Conservation (phyloP, 2,329 filamentous ascomycete species). For the Chrysoporthe puriensis region DNA sequence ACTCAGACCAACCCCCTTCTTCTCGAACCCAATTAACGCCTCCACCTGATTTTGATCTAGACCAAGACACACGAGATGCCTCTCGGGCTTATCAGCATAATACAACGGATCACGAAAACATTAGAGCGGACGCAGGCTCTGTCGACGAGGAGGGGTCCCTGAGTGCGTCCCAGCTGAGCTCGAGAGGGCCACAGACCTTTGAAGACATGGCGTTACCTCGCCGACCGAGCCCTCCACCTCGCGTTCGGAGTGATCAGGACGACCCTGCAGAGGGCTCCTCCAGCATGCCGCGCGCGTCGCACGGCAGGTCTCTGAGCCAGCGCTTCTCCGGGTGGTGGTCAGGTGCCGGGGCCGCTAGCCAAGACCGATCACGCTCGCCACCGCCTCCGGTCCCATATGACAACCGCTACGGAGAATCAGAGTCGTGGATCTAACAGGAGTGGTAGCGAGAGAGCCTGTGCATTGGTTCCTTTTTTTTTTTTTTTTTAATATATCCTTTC, state of each 20-base stretch:
- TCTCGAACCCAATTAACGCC: constrained; percentile 1
- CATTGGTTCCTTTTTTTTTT: not conserved
- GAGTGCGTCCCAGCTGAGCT: not conserved
- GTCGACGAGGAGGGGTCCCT: constrained; percentile 18
- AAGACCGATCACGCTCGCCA: constrained; percentile 15
- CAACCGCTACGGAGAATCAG: constrained; percentile 11
- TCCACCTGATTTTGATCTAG: constrained; percentile 6
- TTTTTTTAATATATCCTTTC: not conserved
- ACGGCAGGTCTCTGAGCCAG: constrained; percentile 12
- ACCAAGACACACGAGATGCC: not conserved
- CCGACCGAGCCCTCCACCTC: not conserved
- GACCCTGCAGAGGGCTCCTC: constrained; percentile 16
- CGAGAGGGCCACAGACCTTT: constrained; percentile 19
- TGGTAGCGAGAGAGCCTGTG: not conserved
- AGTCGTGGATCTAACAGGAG: not conserved
- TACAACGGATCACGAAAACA: not conserved
- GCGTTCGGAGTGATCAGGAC: constrained; percentile 10
- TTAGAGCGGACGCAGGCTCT: constrained; percentile 6
- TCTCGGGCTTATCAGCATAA: not conserved
- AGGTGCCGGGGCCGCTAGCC: not conserved
- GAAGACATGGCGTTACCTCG: constrained; percentile 23
- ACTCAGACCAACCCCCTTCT: not conserved
- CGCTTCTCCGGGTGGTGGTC: constrained; percentile 26
- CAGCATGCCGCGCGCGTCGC: not conserved
- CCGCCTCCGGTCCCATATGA: constrained; percentile 26